Evolutionary conservation across 1,139 yeast genomes (phyloP), one percentile per base, ranked within the genome.

Genomic region (Geotrichum australiense): DNA sequence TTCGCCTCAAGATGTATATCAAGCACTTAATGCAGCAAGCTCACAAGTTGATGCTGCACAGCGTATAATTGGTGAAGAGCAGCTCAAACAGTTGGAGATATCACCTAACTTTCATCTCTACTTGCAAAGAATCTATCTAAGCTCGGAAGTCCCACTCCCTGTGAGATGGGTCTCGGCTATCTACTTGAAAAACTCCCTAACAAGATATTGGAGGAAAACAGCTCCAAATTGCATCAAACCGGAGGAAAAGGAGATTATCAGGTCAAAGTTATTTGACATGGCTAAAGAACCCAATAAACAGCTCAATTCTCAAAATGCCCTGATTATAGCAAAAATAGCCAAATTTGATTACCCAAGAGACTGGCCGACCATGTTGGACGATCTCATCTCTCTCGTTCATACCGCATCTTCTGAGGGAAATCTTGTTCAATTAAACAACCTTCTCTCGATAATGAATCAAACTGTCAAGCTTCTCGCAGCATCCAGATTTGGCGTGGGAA

Each of bases 101-200:
- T 64, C 62, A 19, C 73, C 76, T 1, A 89, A 89, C 16, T 78
- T 69, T 54, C 80, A 78, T 55, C 71, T 60, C 44, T 54, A 68
- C 18, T 60, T 81, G 20, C 89, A 81, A 56, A 69, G 68, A 28
- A 70, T 83, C 0, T 87, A 84, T 57, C 65, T 77, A 43, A 78
- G 81, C 50, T 59, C 69, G 4, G 70, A 76, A 0, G 53, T 74
- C 12, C 73, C 85, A 0, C 62, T 80, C 22, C 84, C 81, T 47
- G 68, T 76, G 6, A 68, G 97, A 55, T 86, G 95, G 94, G 66
- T 89, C 32, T 89, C 96, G 0, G 71, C 86, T 3, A 89, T 91
- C 34, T 83, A 83, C 51, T 76, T 91, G 59, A 91, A 91, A 56
- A 91, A 89, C 61, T 94, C 94, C 1, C 67, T 85, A 19, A 94